Evolutionary conservation across 495 filamentous ascomycete species (phyloP), one percentile per base, ranked within the genome.

Genomic region (Neurospora terricola): DNA sequence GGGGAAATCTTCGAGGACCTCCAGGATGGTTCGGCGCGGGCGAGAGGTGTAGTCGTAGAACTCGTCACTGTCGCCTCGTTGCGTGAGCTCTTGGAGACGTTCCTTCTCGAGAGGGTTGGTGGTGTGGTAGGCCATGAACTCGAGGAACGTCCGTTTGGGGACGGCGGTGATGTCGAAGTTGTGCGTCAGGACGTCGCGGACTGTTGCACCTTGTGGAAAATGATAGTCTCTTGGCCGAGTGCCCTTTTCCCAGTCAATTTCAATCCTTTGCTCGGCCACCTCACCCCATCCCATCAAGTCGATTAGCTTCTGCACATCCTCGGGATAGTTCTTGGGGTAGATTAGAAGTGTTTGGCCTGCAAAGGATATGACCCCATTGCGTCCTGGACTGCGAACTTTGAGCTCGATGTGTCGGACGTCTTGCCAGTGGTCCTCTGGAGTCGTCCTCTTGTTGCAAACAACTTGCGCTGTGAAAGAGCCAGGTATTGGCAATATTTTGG

Each of bases 11-110:
- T 94, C 88, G 34, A 99, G 84, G 2, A 97, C 90, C 79, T 99
- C 96, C 9, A 99, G 81, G 75, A 98, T 96, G 74, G 91, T 94
- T 54, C 96, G 90, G 68, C 96, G 90, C 8, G 96, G 95, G 8
- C 96, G 91, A 5, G 94, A 93, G 2, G 94, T 95, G 80, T 98
- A 99, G 79, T 99, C 96, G 83, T 91, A 97, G 21, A 96, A 88
- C 74, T 99, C 96, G 76, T 98, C 94, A 11, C 93, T 86, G 78
- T 90, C 92, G 21, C 90, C 86, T 0, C 92, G 88, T 71, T 90
- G 86, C 0, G 90, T 89, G 74, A 99, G 96, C 75, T 98, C 95
- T 3, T 87, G 76, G 0, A 99, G 87, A 11, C 95, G 90, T 70
- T 96, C 93, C 75, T 89, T 89, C 71, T 98, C 95, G 71, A 86